These are phyloP conservation scores for Adansonia madagascariensis DNA, from an alignment of 441 rosid genomes.

Conservation along the genomic window DNA sequence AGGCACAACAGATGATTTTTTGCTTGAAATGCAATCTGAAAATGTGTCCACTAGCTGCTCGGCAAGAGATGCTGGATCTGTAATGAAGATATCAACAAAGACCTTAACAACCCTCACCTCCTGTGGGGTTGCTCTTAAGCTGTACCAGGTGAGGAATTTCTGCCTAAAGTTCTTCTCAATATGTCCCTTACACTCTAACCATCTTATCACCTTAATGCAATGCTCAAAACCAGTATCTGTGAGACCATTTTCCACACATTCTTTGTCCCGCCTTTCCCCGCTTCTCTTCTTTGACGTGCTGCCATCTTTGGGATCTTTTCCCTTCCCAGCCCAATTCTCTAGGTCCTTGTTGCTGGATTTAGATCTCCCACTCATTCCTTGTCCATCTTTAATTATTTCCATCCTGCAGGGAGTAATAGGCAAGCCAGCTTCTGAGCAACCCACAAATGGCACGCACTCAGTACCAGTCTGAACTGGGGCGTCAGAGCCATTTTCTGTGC, in stretches of 20 bases:
- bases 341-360: slow-evolving; percentile 56
- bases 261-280: slow-evolving; percentile 54
- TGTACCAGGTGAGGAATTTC: slow-evolving; percentile 94
- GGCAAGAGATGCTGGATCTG: slow-evolving; percentile 80
- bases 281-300: slow-evolving; percentile 62
- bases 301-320: slow-evolving; percentile 59
- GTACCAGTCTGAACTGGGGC: slow-evolving; percentile 44
- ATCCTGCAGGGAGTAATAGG: slow-evolving; percentile 80
- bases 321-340: slow-evolving; percentile 45
- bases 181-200: slow-evolving; percentile 82
- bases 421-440: slow-evolving; percentile 54
- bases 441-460: slow-evolving; percentile 49
- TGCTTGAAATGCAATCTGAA: slow-evolving; percentile 63
- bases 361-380: slow-evolving; percentile 50
- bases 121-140: slow-evolving; percentile 76
- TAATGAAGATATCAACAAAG: slow-evolving; percentile 67
- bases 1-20: slow-evolving; percentile 58
- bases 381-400: slow-evolving; percentile 57
- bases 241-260: slow-evolving; percentile 40
- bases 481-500: slow-evolving; percentile 47
- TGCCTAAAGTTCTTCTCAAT: slow-evolving; percentile 86
- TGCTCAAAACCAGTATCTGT: slow-evolving; percentile 70
- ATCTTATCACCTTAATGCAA: slow-evolving; percentile 70
- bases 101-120: slow-evolving; percentile 83
- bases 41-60: slow-evolving; percentile 92